Evolutionary conservation across 176 grass and related monocot genomes (phyloP), one percentile per base, ranked within the genome.

Genomic region (Ampelocalamus luodianensis): DNA sequence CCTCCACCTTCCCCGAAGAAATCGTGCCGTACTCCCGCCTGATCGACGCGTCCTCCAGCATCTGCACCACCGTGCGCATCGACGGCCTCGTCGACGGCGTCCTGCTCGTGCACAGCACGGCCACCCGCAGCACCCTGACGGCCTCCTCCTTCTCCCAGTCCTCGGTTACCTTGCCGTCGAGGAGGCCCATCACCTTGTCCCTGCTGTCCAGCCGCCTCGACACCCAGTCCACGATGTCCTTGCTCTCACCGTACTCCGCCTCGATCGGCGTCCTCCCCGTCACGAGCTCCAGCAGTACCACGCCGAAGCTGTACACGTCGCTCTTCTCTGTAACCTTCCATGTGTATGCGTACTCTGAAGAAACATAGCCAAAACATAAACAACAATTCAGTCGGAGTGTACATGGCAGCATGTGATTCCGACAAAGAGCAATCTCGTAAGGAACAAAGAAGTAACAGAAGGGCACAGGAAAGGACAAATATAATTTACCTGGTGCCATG

Each of bases 241-340:
- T 84, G 10, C 84, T 54, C 66, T 91, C 92, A 0, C 79, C 87
- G n/a, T 70, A 83, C 39, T 85, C 83, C 9, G 66, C 70, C 86
- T 81, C 76, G 29, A 95, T 70, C 44, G 96, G 59, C 44, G 76
- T 58, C 43, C 72, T 55, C 3, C 96, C 96, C 0, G 91, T 98
- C 69, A 93, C 87, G 77, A 98, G 86, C 86, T 98, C 93, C 50
- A 98, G 86, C 12, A 96, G 84, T 80, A 96, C 97, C 5, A 99
- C 90, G 46, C 97, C 97, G 70, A 96, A 99, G 85, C 97, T 99
- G 77, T 99, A 99, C 60, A 99, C 93, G 71, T 99, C 97, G 82
- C 97, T 99, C 39, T 93, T 98, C 87, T 98, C 95, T 0, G 85
- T 93, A 65, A 98, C 93, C 77, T 92, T 98, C 26, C 92, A 92